Conservation (phyloP, 176 grass and related monocot genomes). For the maize (Zea mays) region Zm-B73-REFERENCE-NAM-5.0 NC_050100.1:207189001-207189500, state of each 20-base stretch:
- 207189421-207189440: constrained; percentile 94
- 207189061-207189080: constrained; percentile 93
- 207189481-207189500: constrained; percentile 83
- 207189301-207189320: constrained; percentile 74
- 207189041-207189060: constrained; percentile 93
- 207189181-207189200: constrained; percentile 97
- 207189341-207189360: constrained; percentile 11
- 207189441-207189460: constrained; percentile 88
- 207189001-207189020: constrained; percentile 24
- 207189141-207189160: constrained; percentile 74
- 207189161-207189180: constrained; percentile 90
- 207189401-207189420: constrained; percentile 58
- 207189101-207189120: constrained; percentile 72
- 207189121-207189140: constrained; percentile 80
- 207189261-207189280: constrained; percentile 96
- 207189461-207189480: constrained; percentile 71
- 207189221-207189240: constrained; percentile 80
- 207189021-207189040: constrained; percentile 80
- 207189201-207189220: constrained; percentile 86
- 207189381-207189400: constrained; percentile 14
- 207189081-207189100: constrained; percentile 85
- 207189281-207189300: constrained; percentile 90
- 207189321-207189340: constrained; percentile 12
- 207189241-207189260: constrained; percentile 87
- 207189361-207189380: constrained; percentile 31